Conservation (phyloP, 176 grass and related monocot species). For the Rhynchospora tenuis region DNA sequence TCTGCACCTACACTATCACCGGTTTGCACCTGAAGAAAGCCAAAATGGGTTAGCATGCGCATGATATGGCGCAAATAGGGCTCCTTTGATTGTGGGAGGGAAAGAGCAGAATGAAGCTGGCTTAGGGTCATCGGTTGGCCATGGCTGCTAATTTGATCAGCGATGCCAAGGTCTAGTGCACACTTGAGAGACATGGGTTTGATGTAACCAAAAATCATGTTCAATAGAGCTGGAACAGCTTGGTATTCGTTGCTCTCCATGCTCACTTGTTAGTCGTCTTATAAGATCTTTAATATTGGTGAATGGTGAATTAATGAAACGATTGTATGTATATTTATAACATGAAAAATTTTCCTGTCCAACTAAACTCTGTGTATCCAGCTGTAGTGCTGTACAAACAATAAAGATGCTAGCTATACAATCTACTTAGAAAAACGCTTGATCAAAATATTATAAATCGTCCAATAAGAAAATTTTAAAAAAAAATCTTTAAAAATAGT, state of each 20-base stretch:
- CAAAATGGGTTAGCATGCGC: constrained; percentile 3
- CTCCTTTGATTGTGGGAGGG: constrained; percentile 4
- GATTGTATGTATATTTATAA: too few relatives aligned
- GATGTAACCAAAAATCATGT: constrained; percentile 26
- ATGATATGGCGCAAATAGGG: constrained; percentile 25
- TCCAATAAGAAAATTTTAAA: too few relatives aligned
- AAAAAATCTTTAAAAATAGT: too few relatives aligned
- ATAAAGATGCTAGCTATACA: too few relatives aligned
- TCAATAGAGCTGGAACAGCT: constrained; percentile 27
- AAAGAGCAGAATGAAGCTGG: constrained; percentile 6
- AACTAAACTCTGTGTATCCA: too few relatives aligned
- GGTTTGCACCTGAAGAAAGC: constrained; percentile 11
- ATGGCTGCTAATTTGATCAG: constrained; percentile 30
- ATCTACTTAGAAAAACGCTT: too few relatives aligned
- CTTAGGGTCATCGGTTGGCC: constrained; percentile 19
- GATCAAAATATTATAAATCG: too few relatives aligned
- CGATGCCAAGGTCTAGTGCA: constrained; percentile 35
- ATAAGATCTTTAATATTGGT: too few relatives aligned
- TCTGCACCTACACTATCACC: not conserved
- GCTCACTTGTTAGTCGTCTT: not conserved
- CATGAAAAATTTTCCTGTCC: too few relatives aligned
- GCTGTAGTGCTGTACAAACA: too few relatives aligned
- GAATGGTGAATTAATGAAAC: too few relatives aligned
- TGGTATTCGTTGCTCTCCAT: constrained; percentile 10
- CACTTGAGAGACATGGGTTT: constrained; percentile 39